These are phyloP conservation scores for Yamadazyma tumulicola DNA, from an alignment of 805 yeast species.

Conservation along the genomic window DNA sequence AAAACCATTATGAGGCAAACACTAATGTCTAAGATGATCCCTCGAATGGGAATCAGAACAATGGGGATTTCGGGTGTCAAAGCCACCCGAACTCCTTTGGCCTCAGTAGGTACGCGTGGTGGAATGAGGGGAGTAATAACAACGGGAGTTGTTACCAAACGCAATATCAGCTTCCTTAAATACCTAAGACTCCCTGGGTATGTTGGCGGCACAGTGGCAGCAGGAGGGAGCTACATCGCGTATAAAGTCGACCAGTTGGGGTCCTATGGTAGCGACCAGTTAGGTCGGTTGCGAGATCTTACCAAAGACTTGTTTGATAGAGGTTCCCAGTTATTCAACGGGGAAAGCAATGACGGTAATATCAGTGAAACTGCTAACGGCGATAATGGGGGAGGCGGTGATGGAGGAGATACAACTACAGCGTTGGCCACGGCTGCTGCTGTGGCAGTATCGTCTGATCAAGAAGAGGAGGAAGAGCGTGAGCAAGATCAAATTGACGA, in stretches of 20 bases:
- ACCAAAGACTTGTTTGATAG: conserved; percentile 53
- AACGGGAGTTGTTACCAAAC: no score
- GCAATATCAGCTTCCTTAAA: conserved; percentile 43
- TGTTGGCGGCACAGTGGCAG: conserved; percentile 87
- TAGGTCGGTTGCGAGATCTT: conserved; percentile 59
- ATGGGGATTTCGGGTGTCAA: no score
- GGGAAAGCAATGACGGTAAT: conserved; percentile 9
- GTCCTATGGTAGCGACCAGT: conserved; percentile 61
- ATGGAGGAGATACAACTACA: conserved; percentile 33
- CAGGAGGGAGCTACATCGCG: conserved; percentile 89
- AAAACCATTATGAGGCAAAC: no score
- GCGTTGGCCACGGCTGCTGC: conserved; percentile 46
- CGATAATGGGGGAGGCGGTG: conserved; percentile 19
- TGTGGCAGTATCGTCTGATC: conserved; percentile 18
- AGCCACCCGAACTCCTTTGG: no score
- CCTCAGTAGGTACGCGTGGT: no score
- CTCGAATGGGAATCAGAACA: no score
- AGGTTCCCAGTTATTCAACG: conserved; percentile 39
- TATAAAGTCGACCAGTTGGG: conserved; percentile 90
- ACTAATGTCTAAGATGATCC: no score
- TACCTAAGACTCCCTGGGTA: conserved; percentile 69
- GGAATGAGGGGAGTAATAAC: no score
- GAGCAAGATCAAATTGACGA: conserved; percentile 43
- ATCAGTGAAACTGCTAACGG: conserved; percentile 19
- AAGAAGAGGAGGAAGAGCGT: conserved; percentile 46